These are phyloP conservation scores for Glonium stellatum DNA, from an alignment of 495 filamentous ascomycete genomes.

Conservation along the genomic window DNA sequence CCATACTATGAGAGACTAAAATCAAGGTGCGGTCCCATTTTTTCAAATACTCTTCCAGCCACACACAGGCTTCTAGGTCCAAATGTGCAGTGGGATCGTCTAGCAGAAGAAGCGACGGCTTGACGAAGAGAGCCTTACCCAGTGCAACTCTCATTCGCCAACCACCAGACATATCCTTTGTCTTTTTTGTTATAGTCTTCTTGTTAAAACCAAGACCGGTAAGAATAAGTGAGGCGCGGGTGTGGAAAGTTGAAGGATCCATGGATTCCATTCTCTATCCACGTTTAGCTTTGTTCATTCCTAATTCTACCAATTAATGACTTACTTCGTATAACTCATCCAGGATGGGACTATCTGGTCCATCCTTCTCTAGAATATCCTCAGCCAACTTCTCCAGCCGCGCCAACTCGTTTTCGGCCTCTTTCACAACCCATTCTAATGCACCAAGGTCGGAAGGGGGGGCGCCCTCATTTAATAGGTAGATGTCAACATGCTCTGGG, in stretches of 20 bases:
- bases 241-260: slow-evolving; percentile 99
- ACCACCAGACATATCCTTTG: slow-evolving; percentile 99
- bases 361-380: slow-evolving; percentile 81
- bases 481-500: slow-evolving; percentile 96
- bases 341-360: slow-evolving; percentile 83
- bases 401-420: slow-evolving; percentile 91
- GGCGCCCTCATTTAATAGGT: slow-evolving; percentile 97
- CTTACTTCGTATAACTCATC: slow-evolving; percentile 94
- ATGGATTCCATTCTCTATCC: slow-evolving; percentile 91
- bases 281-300: slow-evolving; percentile 10
- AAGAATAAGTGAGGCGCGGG: slow-evolving; percentile 90
- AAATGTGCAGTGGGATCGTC: slow-evolving; percentile 99
- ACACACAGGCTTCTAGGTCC: slow-evolving; percentile 98
- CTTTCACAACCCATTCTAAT: slow-evolving; percentile 91
- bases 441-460: slow-evolving; percentile 81
- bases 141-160: slow-evolving; percentile 99
- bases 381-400: slow-evolving; percentile 82
- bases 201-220: slow-evolving; percentile 99
- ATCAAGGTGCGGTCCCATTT: slow-evolving; percentile 99
- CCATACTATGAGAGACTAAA: slow-evolving; percentile 93
- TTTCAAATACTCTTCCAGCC: slow-evolving; percentile 99
- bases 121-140: slow-evolving; percentile 96
- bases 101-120: slow-evolving; percentile 88
- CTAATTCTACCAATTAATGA: slow-evolving; percentile 5
- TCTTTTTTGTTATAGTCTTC: slow-evolving; percentile 92